Evolutionary conservation across 2,329 filamentous ascomycete species (phyloP).

Genomic region (Fusarium goolgardi): DNA sequence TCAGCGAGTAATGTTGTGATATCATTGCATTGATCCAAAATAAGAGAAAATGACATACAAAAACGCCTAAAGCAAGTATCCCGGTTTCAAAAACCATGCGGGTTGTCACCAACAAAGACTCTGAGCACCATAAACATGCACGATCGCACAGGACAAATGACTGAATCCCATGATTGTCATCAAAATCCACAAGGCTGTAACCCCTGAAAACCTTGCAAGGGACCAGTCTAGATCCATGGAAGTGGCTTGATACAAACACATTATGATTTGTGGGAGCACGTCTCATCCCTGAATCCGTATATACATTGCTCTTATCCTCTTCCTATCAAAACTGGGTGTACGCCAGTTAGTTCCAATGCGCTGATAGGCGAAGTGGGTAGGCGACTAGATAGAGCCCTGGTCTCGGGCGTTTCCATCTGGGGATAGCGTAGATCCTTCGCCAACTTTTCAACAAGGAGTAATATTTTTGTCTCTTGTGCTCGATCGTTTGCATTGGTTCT

Average conservation of each 20-base stretch:
- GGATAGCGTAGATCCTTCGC: conserved; percentile 9
- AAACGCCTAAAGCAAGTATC: neutral
- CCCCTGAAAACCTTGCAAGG: conserved; percentile 1
- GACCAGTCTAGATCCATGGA: neutral
- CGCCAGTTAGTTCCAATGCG: neutral
- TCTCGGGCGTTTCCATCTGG: conserved; percentile 1
- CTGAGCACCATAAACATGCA: neutral
- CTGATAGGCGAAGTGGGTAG: neutral
- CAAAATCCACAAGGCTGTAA: conserved; percentile 1
- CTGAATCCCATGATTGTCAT: neutral
- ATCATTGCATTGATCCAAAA: neutral
- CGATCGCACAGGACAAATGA: neutral
- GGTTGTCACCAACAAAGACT: neutral
- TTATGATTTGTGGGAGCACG: neutral
- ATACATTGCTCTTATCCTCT: neutral
- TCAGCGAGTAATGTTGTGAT: too few relatives aligned
- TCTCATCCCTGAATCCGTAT: rapidly evolving
- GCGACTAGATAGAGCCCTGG: neutral
- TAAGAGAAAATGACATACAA: too few relatives aligned
- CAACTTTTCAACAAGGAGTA: neutral
- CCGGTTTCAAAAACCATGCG: neutral
- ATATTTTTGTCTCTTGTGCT: neutral
- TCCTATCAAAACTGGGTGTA: too few relatives aligned
- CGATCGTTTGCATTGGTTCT: neutral
- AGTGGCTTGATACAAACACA: neutral